A percentile compares a stretch with the other conserved stretches of the same genome.
Evolutionary conservation across 768 basidiomycete genomes (phyloP).

Genomic region (Omphalotus guepiniiformis): DNA sequence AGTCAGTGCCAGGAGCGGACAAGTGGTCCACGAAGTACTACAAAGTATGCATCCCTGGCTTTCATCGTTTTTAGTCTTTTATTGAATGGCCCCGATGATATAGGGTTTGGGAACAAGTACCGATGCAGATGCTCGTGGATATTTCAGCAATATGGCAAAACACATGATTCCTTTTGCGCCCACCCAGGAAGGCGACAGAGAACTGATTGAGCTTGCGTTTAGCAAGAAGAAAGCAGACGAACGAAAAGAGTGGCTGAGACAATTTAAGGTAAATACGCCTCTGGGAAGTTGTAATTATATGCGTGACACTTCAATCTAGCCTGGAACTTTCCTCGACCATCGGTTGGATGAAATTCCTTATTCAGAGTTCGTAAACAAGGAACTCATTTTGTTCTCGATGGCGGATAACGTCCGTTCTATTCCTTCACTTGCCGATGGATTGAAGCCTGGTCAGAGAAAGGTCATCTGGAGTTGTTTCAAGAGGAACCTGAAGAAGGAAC

Average conservation of each 20-base stretch:
- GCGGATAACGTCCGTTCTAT: slow-evolving; percentile 99
- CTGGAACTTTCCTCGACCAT: slow-evolving; percentile 93
- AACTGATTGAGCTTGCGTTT: slow-evolving; percentile 94
- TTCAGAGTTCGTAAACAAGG: slow-evolving; percentile 96
- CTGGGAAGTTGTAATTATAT: neutral
- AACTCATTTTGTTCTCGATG: slow-evolving; percentile 98
- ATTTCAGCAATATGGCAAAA: slow-evolving; percentile 88
- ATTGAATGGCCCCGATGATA: slow-evolving; percentile 1
- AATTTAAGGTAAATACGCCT: slow-evolving; percentile 63
- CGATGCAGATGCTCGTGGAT: slow-evolving; percentile 85
- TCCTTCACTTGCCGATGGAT: slow-evolving; percentile 87
- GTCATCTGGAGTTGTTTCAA: slow-evolving; percentile 97
- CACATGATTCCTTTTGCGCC: slow-evolving; percentile 92
- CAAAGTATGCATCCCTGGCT: slow-evolving; percentile 72
- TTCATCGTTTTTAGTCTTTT: slow-evolving; percentile 5
- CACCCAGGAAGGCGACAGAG: slow-evolving; percentile 76
- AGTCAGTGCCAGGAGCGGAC: slow-evolving; percentile 65
- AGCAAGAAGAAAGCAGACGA: slow-evolving; percentile 99
- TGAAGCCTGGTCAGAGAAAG: slow-evolving; percentile 97
- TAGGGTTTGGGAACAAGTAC: slow-evolving; percentile 96
- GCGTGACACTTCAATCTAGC: slow-evolving; percentile 38
- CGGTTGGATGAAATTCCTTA: slow-evolving; percentile 80
- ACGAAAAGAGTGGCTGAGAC: slow-evolving; percentile 95
- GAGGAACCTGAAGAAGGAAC: slow-evolving; percentile 85
- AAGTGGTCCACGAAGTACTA: slow-evolving; percentile 95